phyloP scores from a whole-genome alignment of 2,329 filamentous ascomycete genomes.

The Alternaria arbusti region DNA sequence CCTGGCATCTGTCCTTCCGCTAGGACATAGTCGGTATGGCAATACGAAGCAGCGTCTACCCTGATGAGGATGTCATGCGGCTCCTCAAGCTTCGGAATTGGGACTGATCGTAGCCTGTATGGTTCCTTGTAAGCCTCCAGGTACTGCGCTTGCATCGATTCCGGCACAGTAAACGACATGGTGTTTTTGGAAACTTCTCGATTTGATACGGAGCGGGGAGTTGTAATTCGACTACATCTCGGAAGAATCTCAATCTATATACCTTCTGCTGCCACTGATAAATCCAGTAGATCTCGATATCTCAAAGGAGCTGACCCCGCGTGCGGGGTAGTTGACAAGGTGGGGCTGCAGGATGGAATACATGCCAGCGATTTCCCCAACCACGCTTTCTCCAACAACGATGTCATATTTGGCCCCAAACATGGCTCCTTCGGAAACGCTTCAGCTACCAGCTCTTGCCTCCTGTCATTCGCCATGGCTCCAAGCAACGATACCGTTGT shows the following conservation, averaged over 20 bases:
- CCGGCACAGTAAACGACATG: constrained; percentile 27
- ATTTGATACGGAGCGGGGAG: background rate
- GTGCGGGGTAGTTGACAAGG: constrained; percentile 30
- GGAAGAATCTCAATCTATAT: background rate
- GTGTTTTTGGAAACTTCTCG: background rate
- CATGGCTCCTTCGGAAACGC: background rate
- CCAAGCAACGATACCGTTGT: constrained; percentile 12
- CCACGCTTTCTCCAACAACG: background rate
- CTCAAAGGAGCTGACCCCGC: constrained; percentile 23
- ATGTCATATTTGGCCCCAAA: background rate
- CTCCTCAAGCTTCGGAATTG: constrained; percentile 39
- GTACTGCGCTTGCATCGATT: constrained; percentile 51
- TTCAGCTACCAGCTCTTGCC: background rate
- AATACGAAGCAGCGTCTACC: constrained; percentile 57
- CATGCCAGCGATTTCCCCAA: background rate
- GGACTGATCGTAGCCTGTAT: constrained; percentile 47
- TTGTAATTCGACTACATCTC: background rate
- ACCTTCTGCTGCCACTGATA: background rate
- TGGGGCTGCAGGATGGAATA: constrained; percentile 26
- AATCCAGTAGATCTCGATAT: background rate
- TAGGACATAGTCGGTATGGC: constrained; percentile 53
- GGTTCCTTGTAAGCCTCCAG: constrained; percentile 52
- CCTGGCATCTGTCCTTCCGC: constrained; percentile 44
- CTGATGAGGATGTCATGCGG: constrained; percentile 54
- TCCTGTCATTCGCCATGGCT: constrained; percentile 2